Conservation (phyloP, 2,329 filamentous ascomycete genomes). For the Incumbomyces lentus region DNA sequence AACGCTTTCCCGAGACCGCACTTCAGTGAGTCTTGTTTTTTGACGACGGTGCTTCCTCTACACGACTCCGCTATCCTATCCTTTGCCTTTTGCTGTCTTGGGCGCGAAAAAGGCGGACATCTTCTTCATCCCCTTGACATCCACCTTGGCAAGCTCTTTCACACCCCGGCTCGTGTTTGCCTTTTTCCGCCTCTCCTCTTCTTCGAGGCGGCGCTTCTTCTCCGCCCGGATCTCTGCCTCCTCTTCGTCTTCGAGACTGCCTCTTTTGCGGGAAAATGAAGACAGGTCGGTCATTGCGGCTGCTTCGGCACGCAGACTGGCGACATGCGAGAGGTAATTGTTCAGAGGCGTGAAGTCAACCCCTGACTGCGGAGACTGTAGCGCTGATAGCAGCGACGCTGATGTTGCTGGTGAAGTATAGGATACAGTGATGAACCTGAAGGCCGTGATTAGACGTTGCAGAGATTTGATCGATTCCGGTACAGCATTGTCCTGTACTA, state of each 20-base stretch:
- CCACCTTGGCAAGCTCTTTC: conserved; percentile 75
- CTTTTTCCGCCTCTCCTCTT: conserved; percentile 80
- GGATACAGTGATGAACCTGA: conserved; percentile 41
- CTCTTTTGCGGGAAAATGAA: conserved; percentile 36
- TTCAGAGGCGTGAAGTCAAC: conserved; percentile 63
- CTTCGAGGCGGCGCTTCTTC: conserved; percentile 77
- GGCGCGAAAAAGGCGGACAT: conserved; percentile 90
- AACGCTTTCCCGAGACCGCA: too few species aligned
- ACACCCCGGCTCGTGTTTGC: conserved; percentile 63
- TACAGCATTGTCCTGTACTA: conserved; percentile 25
- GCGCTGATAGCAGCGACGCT: conserved; percentile 27
- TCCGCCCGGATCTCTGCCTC: conserved; percentile 47
- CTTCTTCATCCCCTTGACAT: conserved; percentile 92
- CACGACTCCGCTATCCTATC: background rate
- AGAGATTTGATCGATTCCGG: conserved; percentile 32
- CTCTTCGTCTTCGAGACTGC: conserved; percentile 33
- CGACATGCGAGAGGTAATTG: conserved; percentile 56
- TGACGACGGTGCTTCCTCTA: too few species aligned
- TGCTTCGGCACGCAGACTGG: conserved; percentile 60
- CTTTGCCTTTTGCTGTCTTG: conserved; percentile 20
- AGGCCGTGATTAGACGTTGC: conserved; percentile 39
- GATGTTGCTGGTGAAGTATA: conserved; percentile 35
- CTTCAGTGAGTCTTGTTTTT: background rate
- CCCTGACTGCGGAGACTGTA: conserved; percentile 30
- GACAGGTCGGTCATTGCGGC: conserved; percentile 51